Base-by-base conservation (phyloP, 805 yeast genomes). In the Candida tammaniensis region DNA sequence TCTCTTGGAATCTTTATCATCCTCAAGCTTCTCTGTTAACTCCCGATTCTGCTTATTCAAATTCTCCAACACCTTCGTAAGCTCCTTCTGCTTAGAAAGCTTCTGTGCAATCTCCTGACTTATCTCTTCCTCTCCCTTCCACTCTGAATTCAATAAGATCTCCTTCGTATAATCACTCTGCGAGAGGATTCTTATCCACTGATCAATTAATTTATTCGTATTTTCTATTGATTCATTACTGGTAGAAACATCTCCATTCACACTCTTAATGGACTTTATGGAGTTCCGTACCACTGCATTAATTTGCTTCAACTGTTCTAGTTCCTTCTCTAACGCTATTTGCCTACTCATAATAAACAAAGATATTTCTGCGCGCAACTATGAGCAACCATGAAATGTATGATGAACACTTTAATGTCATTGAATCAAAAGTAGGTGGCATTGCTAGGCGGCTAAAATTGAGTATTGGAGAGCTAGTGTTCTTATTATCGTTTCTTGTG, bases 101-200 rank as follows among this genome's bases (percentile, higher is more conserved):
- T 49, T 50, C 7, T 39, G 42, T 5, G 47, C 52, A 3, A 45
- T 26, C 7, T 49, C 54, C 19, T n/a, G 26, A 25, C 46, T 49
- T 13, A 39, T 21, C 22, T 37, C 46, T 12, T 39, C 48, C 6
- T 47, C 51, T 0, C 72, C 72, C 31, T 59, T 54, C 68, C 76
- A 62, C 31, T 59, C 59, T 6, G 59, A 46, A 35, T 71, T 70
- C 33, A 63, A 61, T 42, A 78, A 58, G 13, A 76, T 51, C 7
- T 70, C 66, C 17, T 67, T 61, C 4, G 80, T 72, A 47, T 76
- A 74, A 22, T 72, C 71, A 15, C 82, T 74, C 47, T 80, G 84
- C 11, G 82, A 77, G 14, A 80, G 65, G 31, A 80, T 78, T 42
- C 71, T 64, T 33, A 75, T 69, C 84, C 84, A 80, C 15, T 76